Percentiles rank a stretch among this genome's conserved stretches.
These are phyloP conservation scores for Fusarium redolens DNA, from an alignment of 2,329 filamentous ascomycete genomes.

Conservation along the genomic window DNA sequence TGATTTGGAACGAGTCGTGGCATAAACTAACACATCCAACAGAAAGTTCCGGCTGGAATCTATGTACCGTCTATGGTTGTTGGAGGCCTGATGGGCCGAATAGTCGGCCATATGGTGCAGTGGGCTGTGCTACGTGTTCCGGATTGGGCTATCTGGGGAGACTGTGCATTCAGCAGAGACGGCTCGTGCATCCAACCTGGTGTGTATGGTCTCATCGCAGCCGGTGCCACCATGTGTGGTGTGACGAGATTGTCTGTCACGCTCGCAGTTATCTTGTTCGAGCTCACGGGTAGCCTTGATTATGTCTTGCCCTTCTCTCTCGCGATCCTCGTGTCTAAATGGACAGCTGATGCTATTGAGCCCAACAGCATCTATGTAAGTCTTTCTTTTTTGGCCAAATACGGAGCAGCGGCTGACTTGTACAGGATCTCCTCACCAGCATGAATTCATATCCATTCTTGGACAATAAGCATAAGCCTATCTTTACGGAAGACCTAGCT, in stretches of 20 bases:
- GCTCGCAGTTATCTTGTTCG: conserved; percentile 93
- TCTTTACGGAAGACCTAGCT: conserved; percentile 88
- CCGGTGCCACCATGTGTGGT: conserved; percentile 97
- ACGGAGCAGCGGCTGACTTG: conserved; percentile 19
- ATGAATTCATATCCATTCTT: conserved; percentile 98
- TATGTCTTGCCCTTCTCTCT: conserved; percentile 96
- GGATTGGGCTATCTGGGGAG: conserved; percentile 76
- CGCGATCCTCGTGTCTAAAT: conserved; percentile 93
- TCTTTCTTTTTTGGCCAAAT: conserved; percentile 8
- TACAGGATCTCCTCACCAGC: conserved; percentile 86
- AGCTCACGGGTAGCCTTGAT: conserved; percentile 92
- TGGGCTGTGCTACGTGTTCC: conserved; percentile 82
- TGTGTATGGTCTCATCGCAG: conserved; percentile 95
- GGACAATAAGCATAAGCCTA: conserved; percentile 93
- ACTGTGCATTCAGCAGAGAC: conserved; percentile 76
- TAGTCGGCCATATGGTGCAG: conserved; percentile 87
- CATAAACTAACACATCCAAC: conserved; percentile 34
- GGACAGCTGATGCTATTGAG: conserved; percentile 96
- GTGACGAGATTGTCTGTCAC: conserved; percentile 95
- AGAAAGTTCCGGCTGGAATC: conserved; percentile 94
- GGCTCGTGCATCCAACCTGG: conserved; percentile 93
- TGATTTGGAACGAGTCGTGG: neutral
- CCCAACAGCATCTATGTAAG: conserved; percentile 90
- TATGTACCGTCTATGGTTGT: conserved; percentile 99
- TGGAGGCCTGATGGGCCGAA: conserved; percentile 88